These are phyloP conservation scores for Penicillium silybi DNA, from an alignment of 495 filamentous ascomycete genomes.

Conservation along the genomic window DNA sequence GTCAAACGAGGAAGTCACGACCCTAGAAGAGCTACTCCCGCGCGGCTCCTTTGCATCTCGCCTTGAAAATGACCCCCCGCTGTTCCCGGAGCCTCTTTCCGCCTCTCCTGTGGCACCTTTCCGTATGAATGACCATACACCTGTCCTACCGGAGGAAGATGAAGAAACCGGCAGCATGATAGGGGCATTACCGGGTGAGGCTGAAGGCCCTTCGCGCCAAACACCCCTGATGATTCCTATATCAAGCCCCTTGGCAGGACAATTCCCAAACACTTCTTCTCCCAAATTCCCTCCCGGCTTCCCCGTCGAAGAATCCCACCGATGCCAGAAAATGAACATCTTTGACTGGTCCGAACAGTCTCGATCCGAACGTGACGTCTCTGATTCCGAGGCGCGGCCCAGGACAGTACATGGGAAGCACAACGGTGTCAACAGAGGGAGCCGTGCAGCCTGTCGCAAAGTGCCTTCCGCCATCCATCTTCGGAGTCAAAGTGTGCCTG, in stretches of 20 bases:
- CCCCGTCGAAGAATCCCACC: slow-evolving; percentile 12
- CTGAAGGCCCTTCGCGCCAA: slow-evolving; percentile 4
- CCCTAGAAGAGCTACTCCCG: slow-evolving; percentile 49
- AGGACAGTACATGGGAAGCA: slow-evolving; percentile 92
- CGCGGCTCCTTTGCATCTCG: slow-evolving; percentile 39
- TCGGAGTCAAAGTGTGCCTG: slow-evolving; percentile 93
- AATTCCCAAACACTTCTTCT: not conserved
- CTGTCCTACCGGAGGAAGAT: slow-evolving; percentile 26
- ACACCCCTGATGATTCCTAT: not conserved
- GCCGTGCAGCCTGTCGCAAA: slow-evolving; percentile 69
- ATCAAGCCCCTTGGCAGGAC: slow-evolving; percentile 4
- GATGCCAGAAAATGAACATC: slow-evolving; percentile 45
- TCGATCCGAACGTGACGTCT: slow-evolving; percentile 44
- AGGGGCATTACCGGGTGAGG: slow-evolving; percentile 29
- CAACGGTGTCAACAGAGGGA: slow-evolving; percentile 64
- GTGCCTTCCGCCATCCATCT: slow-evolving; percentile 74
- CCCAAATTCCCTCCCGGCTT: not conserved
- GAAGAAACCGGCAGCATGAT: slow-evolving; percentile 33
- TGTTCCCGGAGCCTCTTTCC: slow-evolving; percentile 45
- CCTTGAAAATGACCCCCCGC: slow-evolving; percentile 24
- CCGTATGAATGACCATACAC: slow-evolving; percentile 8
- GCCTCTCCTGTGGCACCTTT: slow-evolving; percentile 36
- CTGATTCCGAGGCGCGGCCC: slow-evolving; percentile 62
- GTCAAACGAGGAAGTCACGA: slow-evolving; percentile 53
- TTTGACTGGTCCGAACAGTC: slow-evolving; percentile 86